Conservation (phyloP, 371 early-diverging fungal genomes). For the Syncephalastrum contaminatum region DNA sequence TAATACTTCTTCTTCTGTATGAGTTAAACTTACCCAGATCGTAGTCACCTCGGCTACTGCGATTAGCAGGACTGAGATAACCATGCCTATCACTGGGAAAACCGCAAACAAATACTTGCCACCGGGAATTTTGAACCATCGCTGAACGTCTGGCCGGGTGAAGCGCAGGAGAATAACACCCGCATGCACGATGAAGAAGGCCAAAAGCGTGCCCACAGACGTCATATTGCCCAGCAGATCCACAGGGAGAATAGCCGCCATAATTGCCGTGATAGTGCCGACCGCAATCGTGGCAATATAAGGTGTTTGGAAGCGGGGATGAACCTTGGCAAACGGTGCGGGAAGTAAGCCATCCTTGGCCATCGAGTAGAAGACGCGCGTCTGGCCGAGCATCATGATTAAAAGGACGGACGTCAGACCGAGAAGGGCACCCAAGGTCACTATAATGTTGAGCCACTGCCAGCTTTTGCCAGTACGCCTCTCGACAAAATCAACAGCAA, state of each 20-base stretch:
- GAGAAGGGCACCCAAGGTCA: constrained; percentile 74
- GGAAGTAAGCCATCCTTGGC: constrained; percentile 85
- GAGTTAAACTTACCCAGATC: constrained; percentile 33
- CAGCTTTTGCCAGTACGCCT: constrained; percentile 44
- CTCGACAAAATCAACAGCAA: constrained; percentile 54
- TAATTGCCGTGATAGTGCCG: constrained; percentile 67
- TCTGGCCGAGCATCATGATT: constrained; percentile 74
- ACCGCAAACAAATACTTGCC: constrained; percentile 46
- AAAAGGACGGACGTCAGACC: constrained; percentile 83
- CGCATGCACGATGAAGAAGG: constrained; percentile 81
- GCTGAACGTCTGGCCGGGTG: constrained; percentile 68
- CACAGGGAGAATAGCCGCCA: constrained; percentile 78
- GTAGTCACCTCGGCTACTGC: constrained; percentile 62
- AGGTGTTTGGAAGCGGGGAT: constrained; percentile 70
- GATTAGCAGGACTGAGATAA: constrained; percentile 59
- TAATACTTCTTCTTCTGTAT: neutral
- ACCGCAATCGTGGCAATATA: constrained; percentile 67
- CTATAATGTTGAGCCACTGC: constrained; percentile 69
- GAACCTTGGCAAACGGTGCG: constrained; percentile 62
- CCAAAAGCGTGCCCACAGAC: constrained; percentile 82
- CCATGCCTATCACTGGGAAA: constrained; percentile 64
- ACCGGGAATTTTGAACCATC: constrained; percentile 82
- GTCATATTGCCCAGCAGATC: constrained; percentile 84
- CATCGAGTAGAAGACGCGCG: constrained; percentile 89
- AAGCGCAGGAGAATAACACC: constrained; percentile 77